Base-by-base conservation (phyloP, 139 green algal species). In the Microglena sp. region DNA sequence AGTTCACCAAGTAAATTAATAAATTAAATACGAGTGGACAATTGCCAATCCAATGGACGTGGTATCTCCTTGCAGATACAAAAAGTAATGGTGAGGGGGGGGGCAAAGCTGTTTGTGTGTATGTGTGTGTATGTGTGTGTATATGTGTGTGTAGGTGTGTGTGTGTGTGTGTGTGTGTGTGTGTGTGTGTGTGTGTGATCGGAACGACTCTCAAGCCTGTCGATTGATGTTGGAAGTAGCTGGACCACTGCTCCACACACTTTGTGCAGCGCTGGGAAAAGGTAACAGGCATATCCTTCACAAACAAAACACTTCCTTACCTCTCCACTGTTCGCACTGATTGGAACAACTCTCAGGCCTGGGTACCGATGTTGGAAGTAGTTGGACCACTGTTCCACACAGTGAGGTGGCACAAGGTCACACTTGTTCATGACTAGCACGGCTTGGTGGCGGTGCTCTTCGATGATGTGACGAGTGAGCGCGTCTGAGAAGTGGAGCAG, bases 371-470 rank as follows among this genome's bases (percentile, higher is more conserved):
- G 22, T 62, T 70, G 35, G 62, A 87, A 80, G 18, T 54, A 87
- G 15, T 33, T 5, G 24, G 30, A 5, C 81, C 81, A 87, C 26
- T 64, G 65, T 64, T 64, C 67, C 43, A 75, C 58, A 31, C 65
- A 57, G 28, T 62, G 62, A 32, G 67, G 29, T 3, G 72, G 75
- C 15, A 87, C 67, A 31, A 87, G 70, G 68, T 87, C 81, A 53
- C 54, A 70, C 68, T 91, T 91, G 76, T 88, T 91, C 28, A 91
- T 62, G 33, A 86, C 67, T 36, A 89, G 62, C 26, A 91, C 30
- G 21, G 80, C 55, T 1, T 73, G 55, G 11, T 70, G 67, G 28
- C 45, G 21, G 40, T 74, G 77, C 1, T 82, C 62, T 2, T 69
- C 50, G 0, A 66, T 53, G 43, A 77, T 56, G 46, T 77, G 75